Evolutionary conservation across 2,329 filamentous ascomycete genomes (phyloP).

Genomic region (Diaporthe aspalathi): DNA sequence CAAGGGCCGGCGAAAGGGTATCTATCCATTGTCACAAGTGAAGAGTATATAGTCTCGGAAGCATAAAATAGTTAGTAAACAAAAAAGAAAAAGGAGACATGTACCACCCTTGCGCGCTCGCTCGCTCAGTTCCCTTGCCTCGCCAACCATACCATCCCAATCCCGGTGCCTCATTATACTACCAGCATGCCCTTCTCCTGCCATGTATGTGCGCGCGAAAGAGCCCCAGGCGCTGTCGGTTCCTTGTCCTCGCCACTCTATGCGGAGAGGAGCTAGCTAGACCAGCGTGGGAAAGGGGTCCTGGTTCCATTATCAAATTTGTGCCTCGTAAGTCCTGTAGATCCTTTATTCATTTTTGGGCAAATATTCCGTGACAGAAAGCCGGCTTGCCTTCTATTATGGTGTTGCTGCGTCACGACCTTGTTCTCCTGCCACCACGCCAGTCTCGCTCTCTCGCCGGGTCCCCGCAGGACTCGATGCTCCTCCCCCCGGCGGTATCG

Average conservation of each 20-base stretch:
- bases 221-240: not conserved
- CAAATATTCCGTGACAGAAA: not conserved
- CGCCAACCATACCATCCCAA: constrained; percentile 18
- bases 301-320: not conserved
- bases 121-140: constrained; percentile 26
- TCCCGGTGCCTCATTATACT: not conserved
- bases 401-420: not conserved
- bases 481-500: constrained; percentile 5
- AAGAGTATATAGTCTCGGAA: constrained; percentile 12
- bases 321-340: constrained; percentile 28
- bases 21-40: constrained; percentile 24
- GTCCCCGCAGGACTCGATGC: not conserved
- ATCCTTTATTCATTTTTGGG: constrained; percentile 9
- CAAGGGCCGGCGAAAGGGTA: constrained; percentile 25
- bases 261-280: not conserved
- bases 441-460: not conserved
- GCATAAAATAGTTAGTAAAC: constrained; percentile 5
- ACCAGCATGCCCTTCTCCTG: not conserved
- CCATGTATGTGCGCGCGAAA: not conserved
- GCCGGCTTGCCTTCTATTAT: not conserved
- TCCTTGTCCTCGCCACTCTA: constrained; percentile 6
- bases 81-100: constrained; percentile 13
- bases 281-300: not conserved
- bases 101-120: constrained; percentile 19
- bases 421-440: not conserved